phyloP scores from a whole-genome alignment of 139 green algal species.

The Edaphochlamys debaryana region DNA sequence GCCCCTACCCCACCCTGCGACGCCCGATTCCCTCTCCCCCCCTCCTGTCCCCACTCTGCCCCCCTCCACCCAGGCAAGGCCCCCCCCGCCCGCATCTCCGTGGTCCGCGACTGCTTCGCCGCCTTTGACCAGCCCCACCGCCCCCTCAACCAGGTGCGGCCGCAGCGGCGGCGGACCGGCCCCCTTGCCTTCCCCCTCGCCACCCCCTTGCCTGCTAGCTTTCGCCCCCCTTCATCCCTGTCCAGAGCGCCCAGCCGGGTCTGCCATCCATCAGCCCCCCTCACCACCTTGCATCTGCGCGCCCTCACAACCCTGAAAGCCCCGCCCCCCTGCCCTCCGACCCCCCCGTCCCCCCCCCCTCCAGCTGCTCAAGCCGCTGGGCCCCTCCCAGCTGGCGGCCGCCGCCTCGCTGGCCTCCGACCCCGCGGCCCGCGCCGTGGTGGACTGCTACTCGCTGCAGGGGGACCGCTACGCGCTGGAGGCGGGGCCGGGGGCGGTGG shows the following conservation, averaged over 20 bases:
- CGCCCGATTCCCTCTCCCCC: no score
- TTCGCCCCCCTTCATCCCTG: background rate
- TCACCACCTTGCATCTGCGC: background rate
- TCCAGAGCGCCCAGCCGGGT: no score
- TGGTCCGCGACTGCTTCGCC: conserved; percentile 77
- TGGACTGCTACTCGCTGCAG: conserved; percentile 77
- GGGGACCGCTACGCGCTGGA: conserved; percentile 42
- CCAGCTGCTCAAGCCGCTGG: conserved; percentile 59
- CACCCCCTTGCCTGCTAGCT: background rate
- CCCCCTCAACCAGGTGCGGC: conserved; percentile 44
- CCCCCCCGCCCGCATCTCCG: conserved; percentile 55
- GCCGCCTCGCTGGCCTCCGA: conserved; percentile 39
- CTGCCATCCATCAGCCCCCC: background rate
- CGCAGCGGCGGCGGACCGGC: background rate
- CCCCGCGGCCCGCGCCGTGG: conserved; percentile 65
- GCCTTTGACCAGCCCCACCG: conserved; percentile 60
- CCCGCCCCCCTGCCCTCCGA: background rate
- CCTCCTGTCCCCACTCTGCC: background rate
- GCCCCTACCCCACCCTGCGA: no score
- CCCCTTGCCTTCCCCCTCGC: background rate
- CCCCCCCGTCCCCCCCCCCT: background rate
- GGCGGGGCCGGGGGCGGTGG: conserved; percentile 63
- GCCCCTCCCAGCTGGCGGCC: conserved; percentile 62
- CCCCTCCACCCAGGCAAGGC: conserved; percentile 4
- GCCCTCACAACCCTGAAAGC: background rate